Base-by-base conservation (phyloP, 345 rosid genomes). In the Euphorbia tirucalli region DNA sequence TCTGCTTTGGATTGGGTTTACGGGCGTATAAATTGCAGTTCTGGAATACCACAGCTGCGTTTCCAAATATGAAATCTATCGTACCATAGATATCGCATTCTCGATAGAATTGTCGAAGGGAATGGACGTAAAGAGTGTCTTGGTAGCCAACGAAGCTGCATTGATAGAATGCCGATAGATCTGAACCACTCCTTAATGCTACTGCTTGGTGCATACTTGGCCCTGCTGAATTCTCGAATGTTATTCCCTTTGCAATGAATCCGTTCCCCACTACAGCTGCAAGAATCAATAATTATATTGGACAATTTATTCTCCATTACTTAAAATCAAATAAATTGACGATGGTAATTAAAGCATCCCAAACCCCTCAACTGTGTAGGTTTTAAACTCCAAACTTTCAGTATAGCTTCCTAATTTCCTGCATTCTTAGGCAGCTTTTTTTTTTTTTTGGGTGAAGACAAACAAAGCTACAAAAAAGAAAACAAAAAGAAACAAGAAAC, bases 171-270 rank as follows among this genome's bases (percentile, higher is more conserved):
- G 91, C 96, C 0, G 97, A 88, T 75, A 85, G 75, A 54, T 93
- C 93, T 18, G 98, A 78, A 9, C 90, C 79, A 11, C 90, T 81
- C 18, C 97, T 78, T 0, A 93, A 43, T 41, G 97, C 98, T 52
- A 93, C 98, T 0, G 98, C 98, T 62, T 93, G 98, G 87, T 88
- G 94, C 72, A 87, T 93, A 52, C 81, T 82, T 0, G 91, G 92
- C 2, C 96, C 96, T 0, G 98, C 96, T 14, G 85, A 68, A 78
- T 93, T 93, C 78, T 86, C 95, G 52, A 93, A 80, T 5, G 93
- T 85, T 50, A 93, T 83, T 49, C 89, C 90, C 55, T 80, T 90
- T 6, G 98, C 98, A 41, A 93, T 78, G 90, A 93, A 93, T n/a
- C 85, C 83, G 24, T 22, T 66, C 30, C 98, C 95, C 39, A 80